Base-by-base conservation (phyloP, 345 rosid species). In the Camelina hispida region DNA sequence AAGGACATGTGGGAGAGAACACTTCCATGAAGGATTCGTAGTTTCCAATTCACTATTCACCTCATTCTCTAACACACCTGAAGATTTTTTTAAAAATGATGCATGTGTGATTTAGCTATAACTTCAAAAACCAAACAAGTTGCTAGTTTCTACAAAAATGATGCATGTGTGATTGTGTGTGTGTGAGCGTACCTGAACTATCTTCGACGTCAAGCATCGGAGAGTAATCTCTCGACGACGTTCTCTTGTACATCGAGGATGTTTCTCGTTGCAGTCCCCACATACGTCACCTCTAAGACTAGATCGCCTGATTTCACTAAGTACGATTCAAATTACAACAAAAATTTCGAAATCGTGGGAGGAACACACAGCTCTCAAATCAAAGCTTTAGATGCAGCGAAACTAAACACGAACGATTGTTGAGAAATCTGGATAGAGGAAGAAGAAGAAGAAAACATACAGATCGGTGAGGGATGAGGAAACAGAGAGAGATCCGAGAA, bases 21-120 rank as follows among this genome's bases (percentile, higher is more conserved):
- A 82, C 68, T 69, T 84, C 99, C 99, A 95, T 18, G 94, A 81
- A 66, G 98, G 98, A 83, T 89, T 88, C n/a, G 90, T 80, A 30
- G 77, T 67, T 76, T 87, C 90, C 23, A 68, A 42, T 63, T 82
- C 91, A 34, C 22, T 55, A 23, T 68, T 50, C 55, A 62, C 5
- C 46, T 50, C 75, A 43, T 82, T 73, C 81, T 76, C 82, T 66
- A 79, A 70, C 59, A 78, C 83, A 82, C 79, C 98, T 91, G 82
- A 67, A 86, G n/a, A 46, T n/a, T n/a, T n/a, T n/a, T n/a, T n/a
- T n/a, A n/a, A n/a, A n/a, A n/a, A n/a, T n/a, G n/a, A n/a, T n/a
- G n/a, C n/a, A n/a, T n/a, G n/a, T n/a, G n/a, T n/a, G n/a, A n/a
- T n/a, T n/a, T 10, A 34, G 42, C 37, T 9, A 32, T 9, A n/a